Evolutionary conservation across 1,284 basidiomycete genomes (phyloP), one percentile per base, ranked within the genome.

Genomic region (Agroathelia rolfsii): DNA sequence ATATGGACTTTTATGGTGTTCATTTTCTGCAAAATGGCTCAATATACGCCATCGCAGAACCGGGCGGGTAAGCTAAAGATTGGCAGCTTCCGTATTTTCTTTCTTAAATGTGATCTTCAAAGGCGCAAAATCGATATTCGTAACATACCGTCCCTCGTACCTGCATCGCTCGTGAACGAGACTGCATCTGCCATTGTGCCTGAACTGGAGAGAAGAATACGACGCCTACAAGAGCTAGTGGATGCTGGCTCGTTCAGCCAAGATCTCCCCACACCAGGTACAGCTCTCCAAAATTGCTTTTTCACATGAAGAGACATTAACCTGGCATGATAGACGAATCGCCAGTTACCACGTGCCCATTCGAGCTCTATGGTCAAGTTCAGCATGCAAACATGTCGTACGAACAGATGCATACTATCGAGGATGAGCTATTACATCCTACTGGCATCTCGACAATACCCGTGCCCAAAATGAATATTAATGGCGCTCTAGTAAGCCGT

Each of bases 1-100:
- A 69, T 20, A 55, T 85, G 3, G 76, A 84, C 38, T 73, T 86
- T 41, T 76, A 81, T 48, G 88, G 84, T 3, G 63, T 92, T 9
- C 87, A 90, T 55, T 76, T 85, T 47, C 44, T 81, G 6, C 59
- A 69, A 6, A 83, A 85, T 42, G 88, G 88, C 2, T 73, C 81
- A 1, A 73, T 90, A 24, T 81, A 78, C 47, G 81, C 84, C 1
- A 68, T 81, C 39, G 83, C 74, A 5, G 66, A 76, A 45, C 74
- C 80, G 4, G 54, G 58, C 13, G 76, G 77, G 82, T 85, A 41
- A 39, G 66, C 40, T 15, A 21, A 19, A 28, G 5, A 24, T 24
- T 15, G 15, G 21, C 27, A n/a, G 20, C 19, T 28, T 30, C 14
- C 16, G n/a, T 6, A 18, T 16, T 25, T 34, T 15, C 32, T 41